Evolutionary conservation across 140 eudicot species (phyloP).

Genomic region (Cichorium intybus): DNA sequence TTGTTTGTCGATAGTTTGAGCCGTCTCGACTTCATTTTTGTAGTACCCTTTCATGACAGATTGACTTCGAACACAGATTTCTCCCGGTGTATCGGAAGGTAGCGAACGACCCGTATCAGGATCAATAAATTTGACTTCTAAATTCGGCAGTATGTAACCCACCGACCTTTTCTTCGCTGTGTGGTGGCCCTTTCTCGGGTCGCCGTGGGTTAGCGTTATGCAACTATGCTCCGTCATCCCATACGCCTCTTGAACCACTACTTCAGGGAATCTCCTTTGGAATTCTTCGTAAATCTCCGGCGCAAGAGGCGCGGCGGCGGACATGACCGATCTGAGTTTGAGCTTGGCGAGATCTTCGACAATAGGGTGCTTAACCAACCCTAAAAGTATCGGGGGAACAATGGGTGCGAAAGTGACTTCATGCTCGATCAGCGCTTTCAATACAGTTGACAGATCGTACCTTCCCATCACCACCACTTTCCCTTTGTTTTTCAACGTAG

Average conservation of each 20-base stretch:
- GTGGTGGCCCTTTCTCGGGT: conserved; percentile 59
- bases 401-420: conserved; percentile 81
- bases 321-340: conserved; percentile 72
- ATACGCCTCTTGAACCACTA: conserved; percentile 91
- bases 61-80: conserved; percentile 92
- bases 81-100: conserved; percentile 81
- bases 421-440: conserved; percentile 63
- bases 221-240: conserved; percentile 99
- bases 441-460: conserved; percentile 59
- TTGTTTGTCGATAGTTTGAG: conserved; percentile 62
- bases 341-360: conserved; percentile 70
- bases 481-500: conserved; percentile 78
- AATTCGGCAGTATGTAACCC: conserved; percentile 76
- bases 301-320: conserved; percentile 94
- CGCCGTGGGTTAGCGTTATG: conserved; percentile 79
- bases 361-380: conserved; percentile 74
- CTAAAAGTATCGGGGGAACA: conserved; percentile 82
- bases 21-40: conserved; percentile 77
- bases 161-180: conserved; percentile 80
- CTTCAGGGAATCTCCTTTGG: conserved; percentile 72
- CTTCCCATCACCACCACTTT: conserved; percentile 82
- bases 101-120: conserved; percentile 72
- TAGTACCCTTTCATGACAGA: conserved; percentile 98
- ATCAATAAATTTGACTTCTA: conserved; percentile 86
- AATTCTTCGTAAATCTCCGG: conserved; percentile 76